Evolutionary conservation across 768 basidiomycete species (phyloP).

Genomic region (Sporobolomyces roseus): DNA sequence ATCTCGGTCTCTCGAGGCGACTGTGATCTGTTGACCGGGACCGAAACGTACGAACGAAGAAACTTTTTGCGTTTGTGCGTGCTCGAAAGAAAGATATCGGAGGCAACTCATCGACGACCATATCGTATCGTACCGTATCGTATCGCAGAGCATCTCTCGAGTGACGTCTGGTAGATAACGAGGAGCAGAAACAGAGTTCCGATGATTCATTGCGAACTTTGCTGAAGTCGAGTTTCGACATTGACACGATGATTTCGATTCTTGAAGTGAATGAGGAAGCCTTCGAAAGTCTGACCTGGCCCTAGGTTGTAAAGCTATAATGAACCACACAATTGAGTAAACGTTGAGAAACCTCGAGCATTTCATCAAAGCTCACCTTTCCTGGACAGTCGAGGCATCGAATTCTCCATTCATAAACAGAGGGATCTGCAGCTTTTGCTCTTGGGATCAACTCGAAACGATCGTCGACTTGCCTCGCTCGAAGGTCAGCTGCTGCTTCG

Average conservation of each 20-base stretch:
- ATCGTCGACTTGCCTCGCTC: slow-evolving; percentile 72
- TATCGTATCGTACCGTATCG: too few species aligned
- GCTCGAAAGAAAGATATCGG: too few species aligned
- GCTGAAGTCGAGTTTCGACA: slow-evolving; percentile 37
- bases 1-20: too few species aligned
- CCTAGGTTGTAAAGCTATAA: slow-evolving; percentile 80
- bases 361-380: slow-evolving; percentile 64
- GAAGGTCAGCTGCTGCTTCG: slow-evolving; percentile 64
- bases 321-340: background rate
- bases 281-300: slow-evolving; percentile 74
- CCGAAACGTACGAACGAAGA: too few species aligned
- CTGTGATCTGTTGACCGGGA: too few species aligned
- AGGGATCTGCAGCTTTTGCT: slow-evolving; percentile 57
- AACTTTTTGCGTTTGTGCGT: too few species aligned
- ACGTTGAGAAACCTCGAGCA: too few species aligned
- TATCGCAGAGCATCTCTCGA: too few species aligned
- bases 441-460: slow-evolving; percentile 70
- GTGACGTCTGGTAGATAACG: too few species aligned
- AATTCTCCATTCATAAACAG: slow-evolving; percentile 76
- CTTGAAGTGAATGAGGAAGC: slow-evolving; percentile 84
- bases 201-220: background rate
- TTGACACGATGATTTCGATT: slow-evolving; percentile 49
- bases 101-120: too few species aligned
- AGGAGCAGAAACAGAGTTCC: background rate
- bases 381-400: slow-evolving; percentile 90